Evolutionary conservation across 805 yeast species (phyloP), one percentile per base, ranked within the genome.

Genomic region (Blastobotrys peoriensis): DNA sequence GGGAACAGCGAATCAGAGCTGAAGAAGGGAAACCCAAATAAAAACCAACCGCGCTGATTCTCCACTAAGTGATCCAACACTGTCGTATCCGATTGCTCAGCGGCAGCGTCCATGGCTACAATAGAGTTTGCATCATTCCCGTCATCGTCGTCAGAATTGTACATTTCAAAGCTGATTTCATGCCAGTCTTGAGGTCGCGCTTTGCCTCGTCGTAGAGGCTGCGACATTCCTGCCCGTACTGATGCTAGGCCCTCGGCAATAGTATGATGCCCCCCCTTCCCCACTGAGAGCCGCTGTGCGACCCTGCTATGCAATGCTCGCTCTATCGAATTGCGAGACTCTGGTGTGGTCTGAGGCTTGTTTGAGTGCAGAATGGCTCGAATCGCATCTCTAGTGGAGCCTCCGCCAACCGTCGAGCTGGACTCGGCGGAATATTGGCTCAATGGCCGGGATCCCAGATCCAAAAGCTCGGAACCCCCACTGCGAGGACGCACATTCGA

Each of bases 21-120:
- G 48, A 67, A 69, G 23, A 61, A 47, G 3, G 64, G 64, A 17
- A 51, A 52, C 27, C 74, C 74, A 38, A 68, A 48, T 15, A 68
- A 21, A 38, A 64, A 59, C 46, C 56, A 55, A 25, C 73, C 73
- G 28, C 74, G 57, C 50, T 69, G 72, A 54, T 65, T 64, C 49
- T 69, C 74, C 16, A 64, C 52, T 30, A 68, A 53, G 30, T 57
- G 63, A 38, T 59, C 68, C 47, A 55, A 40, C 18, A 53, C 56
- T 33, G 47, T 50, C 13, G 46, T 13, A 33, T n/a, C 27, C 16
- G 43, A 3, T 17, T 48, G 49, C 21, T 28, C 50, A 18, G 47
- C 50, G 33, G 33, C 20, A 23, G 23, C 52, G 27, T 46, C 46
- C 42, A 36, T 25, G 13, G 30, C 30, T 8, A 25, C 10, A 25